Conservation (phyloP, 768 basidiomycete species). For the Mycena leptocephala region DNA sequence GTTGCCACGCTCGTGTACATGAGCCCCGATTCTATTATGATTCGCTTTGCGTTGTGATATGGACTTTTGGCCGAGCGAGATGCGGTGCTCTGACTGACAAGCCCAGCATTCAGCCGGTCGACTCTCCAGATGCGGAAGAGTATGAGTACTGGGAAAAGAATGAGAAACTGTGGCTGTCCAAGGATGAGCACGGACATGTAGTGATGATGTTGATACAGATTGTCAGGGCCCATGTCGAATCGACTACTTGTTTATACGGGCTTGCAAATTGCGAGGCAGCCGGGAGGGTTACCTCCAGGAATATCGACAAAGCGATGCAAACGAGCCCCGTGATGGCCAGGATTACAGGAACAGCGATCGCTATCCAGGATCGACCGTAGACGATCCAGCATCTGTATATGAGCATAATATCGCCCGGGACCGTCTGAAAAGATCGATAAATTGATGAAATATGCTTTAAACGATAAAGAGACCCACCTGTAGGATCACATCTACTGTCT, state of each 20-base stretch:
- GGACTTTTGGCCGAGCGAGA: background rate
- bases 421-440: background rate
- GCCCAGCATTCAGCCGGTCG: background rate
- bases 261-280: slow-evolving; percentile 1
- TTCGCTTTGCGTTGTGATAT: background rate
- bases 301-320: slow-evolving; percentile 1
- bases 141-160: background rate
- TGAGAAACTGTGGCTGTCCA: background rate
- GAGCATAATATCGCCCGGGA: slow-evolving; percentile 14
- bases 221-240: slow-evolving; percentile 15
- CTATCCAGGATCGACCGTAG: slow-evolving; percentile 22
- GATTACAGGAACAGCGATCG: slow-evolving; percentile 8
- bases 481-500: background rate
- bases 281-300: slow-evolving; percentile 7
- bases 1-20: slow-evolving; percentile 12
- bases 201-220: slow-evolving; percentile 20
- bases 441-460: background rate
- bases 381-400: slow-evolving; percentile 29
- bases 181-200: background rate
- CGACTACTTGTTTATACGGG: slow-evolving; percentile 6
- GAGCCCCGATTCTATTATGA: slow-evolving; percentile 29
- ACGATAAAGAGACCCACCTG: background rate
- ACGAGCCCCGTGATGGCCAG: slow-evolving; percentile 5
- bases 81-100: background rate
- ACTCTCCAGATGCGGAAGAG: slow-evolving; percentile 19